Base-by-base conservation (phyloP, 2,329 filamentous ascomycete species). In the Colletotrichum sublineola region DNA sequence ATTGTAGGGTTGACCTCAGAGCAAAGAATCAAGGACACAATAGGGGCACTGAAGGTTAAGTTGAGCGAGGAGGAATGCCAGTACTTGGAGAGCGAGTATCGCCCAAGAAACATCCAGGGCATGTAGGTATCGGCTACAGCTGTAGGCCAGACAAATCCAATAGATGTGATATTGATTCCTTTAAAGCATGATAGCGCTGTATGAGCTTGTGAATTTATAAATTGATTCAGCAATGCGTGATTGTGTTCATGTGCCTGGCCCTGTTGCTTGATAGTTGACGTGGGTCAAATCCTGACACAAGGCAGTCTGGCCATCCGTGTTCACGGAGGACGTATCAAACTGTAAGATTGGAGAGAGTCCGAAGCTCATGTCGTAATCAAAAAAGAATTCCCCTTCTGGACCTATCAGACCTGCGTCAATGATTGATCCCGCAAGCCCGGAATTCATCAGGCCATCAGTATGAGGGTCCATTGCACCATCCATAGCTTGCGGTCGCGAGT, bases 1-100 rank as follows among this genome's bases (percentile, higher is more conserved):
- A 92, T 93, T 68, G 82, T 91, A 57, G 90, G 91, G 0, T 82
- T 93, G 75, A 87, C 84, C 71, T 91, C 84, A 64, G 82, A 86
- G 42, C 83, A 85, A 70, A 82, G 91, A n/a, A 86, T 93, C 53
- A 87, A 90, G 48, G 89, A 93, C 81, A 88, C 89, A 0, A 82
- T 91, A 24, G 69, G 61, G 33, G 73, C 73, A 0, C 48, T 74
- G 14, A 63, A 52, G 38, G 20, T 74, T 0, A 74, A 57, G 50
- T 31, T 74, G 67, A 73, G 67, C 0, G 71, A 73, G 0, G 66
- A 74, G 7, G 73, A 74, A 36, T 36, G 62, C 11, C n/a, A 82
- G 68, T 88, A 86, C 77, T 76, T 91, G 63, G 88, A 90, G 77
- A 86, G 87, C 75, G 81, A 82, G 15, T 91, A 91, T 79, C 72